Base-by-base conservation (phyloP, 306 rosid genomes). In the Pueraria montana region DNA sequence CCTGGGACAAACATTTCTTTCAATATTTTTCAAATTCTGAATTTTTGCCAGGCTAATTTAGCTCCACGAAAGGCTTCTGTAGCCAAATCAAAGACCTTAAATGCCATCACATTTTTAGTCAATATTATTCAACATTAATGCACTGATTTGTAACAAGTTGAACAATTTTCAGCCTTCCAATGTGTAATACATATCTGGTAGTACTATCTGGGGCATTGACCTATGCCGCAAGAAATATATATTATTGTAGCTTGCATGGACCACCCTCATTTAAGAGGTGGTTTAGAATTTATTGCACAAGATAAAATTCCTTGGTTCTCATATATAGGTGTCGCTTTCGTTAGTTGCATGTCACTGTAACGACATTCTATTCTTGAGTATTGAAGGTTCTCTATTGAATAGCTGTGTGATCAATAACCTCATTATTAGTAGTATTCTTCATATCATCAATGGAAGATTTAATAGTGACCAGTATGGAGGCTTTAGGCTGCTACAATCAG, bases 281-380 rank as follows among this genome's bases (percentile, higher is more conserved):
- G 89, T 84, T 80, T 84, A 63, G 58, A 83, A 84, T 80, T 87
- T 77, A 89, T 80, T 75, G 70, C 50, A 79, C 77, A 20, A 49
- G 64, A 63, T 68, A 64, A 71, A 69, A 79, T 84, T 78, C 80
- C 75, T 32, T 81, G 85, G 86, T 61, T 71, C 76, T 67, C 73
- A 77, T 55, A 32, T 23, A 52, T 69, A 14, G 65, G 27, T 69
- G 84, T 88, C 72, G 8, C 27, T 38, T 8, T 75, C 10, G 80
- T 63, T 63, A 48, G 86, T 83, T 84, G 76, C 70, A 61, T 80
- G 85, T 82, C 89, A 46, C 76, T 88, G 38, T 76, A 52, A 76
- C 77, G 92, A 84, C 94, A 86, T 90, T 90, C 92, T 56, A 64
- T 80, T 24, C 76, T 40, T 64, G 55, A 77, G 78, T 30, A 72